Base-by-base conservation (phyloP, 352 stramenopile species). In the Pythium oligandrum region DNA sequence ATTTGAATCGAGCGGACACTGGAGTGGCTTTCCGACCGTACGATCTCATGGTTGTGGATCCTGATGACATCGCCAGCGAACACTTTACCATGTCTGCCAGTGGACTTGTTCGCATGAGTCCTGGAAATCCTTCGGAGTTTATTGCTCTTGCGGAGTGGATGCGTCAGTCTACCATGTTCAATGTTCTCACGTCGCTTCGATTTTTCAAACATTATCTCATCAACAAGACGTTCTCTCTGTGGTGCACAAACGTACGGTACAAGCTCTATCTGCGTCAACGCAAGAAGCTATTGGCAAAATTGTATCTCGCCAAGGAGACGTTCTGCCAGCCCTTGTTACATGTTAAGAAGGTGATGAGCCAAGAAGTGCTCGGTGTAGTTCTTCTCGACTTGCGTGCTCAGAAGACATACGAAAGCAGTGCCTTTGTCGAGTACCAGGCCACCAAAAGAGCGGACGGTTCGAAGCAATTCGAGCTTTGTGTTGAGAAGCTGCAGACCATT, bases 151-250 rank as follows among this genome's bases (percentile, higher is more conserved):
- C 87, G 4, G 92, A 98, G 57, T 98, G 93, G 93, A 97, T 98
- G 86, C 80, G 92, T 4, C 83, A 97, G 59, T 93, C 81, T 1
- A 97, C 90, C 17, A 84, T 97, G 48, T 98, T 98, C 49, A 98
- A 97, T 54, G 88, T 98, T 32, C 75, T 98, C n/a, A 91, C 84
- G 36, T 95, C 81, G 31, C 86, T 98, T 10, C 78, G 79, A 1
- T 98, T 97, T 59, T 98, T 97, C 71, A 97, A 95, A 68, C 72
- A 96, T 51, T 98, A 97, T 55, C 66, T 98, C 6, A 80, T 96
- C n/a, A 79, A 80, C 48, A 98, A 98, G 57, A 70, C 73, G 5
- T 97, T 98, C 51, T 80, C 70, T 1, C 52, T 84, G 9, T 98
- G 94, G 94, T 63, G 71, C 11, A 73, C 82, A n/a, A 95, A 93